Evolutionary conservation across 345 rosid species (phyloP).

Genomic region (Zanthoxylum bungeanum): DNA sequence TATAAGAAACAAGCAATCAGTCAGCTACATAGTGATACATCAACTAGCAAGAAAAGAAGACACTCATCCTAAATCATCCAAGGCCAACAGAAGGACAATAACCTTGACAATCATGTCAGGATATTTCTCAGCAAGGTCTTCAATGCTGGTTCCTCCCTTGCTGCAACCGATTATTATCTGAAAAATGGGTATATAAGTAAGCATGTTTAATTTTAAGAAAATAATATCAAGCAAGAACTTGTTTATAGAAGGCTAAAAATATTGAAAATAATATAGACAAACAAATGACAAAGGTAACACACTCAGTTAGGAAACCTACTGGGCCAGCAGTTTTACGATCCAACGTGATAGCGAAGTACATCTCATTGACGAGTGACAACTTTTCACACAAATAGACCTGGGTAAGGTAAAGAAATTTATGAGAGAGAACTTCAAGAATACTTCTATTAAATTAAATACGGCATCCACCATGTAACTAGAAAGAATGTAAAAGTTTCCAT

Average conservation of each 20-base stretch:
- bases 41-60: conserved; percentile 6
- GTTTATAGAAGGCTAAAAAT: not conserved
- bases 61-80: conserved; percentile 15
- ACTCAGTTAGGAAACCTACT: conserved; percentile 42
- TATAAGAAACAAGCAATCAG: conserved; percentile 26
- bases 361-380: conserved; percentile 91
- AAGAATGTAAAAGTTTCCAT: not conserved
- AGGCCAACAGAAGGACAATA: conserved; percentile 1
- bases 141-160: conserved; percentile 99
- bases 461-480: not conserved
- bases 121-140: conserved; percentile 97
- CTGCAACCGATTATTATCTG: conserved; percentile 95
- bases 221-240: not conserved
- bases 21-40: conserved; percentile 11
- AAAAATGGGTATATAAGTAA: conserved; percentile 15
- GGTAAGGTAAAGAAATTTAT: conserved; percentile 15
- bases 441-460: not conserved
- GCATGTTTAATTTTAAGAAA: conserved; percentile 1
- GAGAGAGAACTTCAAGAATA: not conserved
- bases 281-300: not conserved
- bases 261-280: not conserved
- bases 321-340: conserved; percentile 98
- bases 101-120: conserved; percentile 98
- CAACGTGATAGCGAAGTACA: conserved; percentile 95
- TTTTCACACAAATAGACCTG: conserved; percentile 97